phyloP scores from a whole-genome alignment of 805 yeast species.

The Myxozyma sirexii region DNA sequence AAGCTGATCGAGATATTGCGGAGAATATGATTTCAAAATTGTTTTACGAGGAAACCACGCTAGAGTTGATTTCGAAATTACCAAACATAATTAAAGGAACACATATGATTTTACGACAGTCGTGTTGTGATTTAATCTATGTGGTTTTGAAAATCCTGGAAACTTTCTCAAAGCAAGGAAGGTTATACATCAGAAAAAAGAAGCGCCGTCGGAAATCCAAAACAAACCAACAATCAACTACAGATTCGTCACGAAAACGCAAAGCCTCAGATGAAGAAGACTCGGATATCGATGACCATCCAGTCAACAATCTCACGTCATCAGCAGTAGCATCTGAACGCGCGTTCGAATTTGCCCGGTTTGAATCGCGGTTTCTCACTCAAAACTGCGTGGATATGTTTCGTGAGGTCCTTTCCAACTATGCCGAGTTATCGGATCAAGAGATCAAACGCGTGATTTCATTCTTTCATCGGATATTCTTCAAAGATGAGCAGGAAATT shows the following conservation, averaged over 20 bases:
- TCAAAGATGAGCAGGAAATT: constrained; percentile 60
- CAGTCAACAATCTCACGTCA: constrained; percentile 32
- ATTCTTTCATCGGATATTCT: constrained; percentile 71
- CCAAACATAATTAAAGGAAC: constrained; percentile 64
- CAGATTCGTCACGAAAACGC: neutral
- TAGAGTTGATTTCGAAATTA: constrained; percentile 58
- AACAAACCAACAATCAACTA: neutral
- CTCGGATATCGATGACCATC: constrained; percentile 41
- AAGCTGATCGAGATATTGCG: constrained; percentile 56
- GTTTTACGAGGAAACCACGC: constrained; percentile 65
- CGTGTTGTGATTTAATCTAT: constrained; percentile 66
- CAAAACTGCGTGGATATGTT: constrained; percentile 67
- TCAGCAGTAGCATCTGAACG: constrained; percentile 46
- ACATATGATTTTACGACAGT: constrained; percentile 62
- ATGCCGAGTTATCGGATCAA: constrained; percentile 59
- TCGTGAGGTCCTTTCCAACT: constrained; percentile 61
- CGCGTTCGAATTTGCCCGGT: constrained; percentile 50
- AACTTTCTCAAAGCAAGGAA: constrained; percentile 60
- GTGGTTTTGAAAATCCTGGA: constrained; percentile 69
- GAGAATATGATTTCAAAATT: constrained; percentile 65
- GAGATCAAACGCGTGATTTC: constrained; percentile 66
- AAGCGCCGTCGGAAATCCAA: constrained; percentile 38
- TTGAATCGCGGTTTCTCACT: constrained; percentile 53
- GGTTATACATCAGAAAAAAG: constrained; percentile 51
- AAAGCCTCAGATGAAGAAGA: constrained; percentile 41